phyloP scores from a whole-genome alignment of 257 asterid genomes.

The Solanum dulcamara region DNA sequence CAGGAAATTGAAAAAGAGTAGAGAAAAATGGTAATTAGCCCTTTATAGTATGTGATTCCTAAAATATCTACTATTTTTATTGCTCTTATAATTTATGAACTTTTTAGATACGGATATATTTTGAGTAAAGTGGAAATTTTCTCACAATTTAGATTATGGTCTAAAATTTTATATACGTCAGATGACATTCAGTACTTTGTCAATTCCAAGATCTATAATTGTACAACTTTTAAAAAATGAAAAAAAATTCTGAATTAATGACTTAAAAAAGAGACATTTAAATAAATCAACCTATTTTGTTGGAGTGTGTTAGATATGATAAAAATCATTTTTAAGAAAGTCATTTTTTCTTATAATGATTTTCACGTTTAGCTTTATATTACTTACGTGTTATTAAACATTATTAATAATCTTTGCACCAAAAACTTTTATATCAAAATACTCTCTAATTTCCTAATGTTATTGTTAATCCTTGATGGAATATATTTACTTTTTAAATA shows the following conservation, averaged over 20 bases:
- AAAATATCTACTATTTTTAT: too few relatives aligned
- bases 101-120: background rate
- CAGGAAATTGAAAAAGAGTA: too few relatives aligned
- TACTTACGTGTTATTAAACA: background rate
- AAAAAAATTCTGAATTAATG: background rate
- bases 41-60: too few relatives aligned
- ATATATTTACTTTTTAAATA: too few relatives aligned
- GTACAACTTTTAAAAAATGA: background rate
- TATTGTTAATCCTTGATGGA: background rate
- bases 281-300: background rate
- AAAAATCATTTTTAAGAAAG: background rate
- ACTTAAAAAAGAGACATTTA: background rate
- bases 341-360: background rate
- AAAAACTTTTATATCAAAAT: background rate
- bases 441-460: background rate
- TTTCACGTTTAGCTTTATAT: background rate
- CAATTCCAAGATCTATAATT: background rate
- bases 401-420: background rate
- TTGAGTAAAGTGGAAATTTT: background rate
- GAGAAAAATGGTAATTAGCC: too few relatives aligned
- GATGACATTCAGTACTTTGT: background rate
- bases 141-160: background rate
- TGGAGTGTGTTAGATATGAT: background rate
- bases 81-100: background rate
- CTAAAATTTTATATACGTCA: background rate